Conservation (phyloP, 2,329 filamentous ascomycete genomes). For the Verticillium nonalfalfae region DNA sequence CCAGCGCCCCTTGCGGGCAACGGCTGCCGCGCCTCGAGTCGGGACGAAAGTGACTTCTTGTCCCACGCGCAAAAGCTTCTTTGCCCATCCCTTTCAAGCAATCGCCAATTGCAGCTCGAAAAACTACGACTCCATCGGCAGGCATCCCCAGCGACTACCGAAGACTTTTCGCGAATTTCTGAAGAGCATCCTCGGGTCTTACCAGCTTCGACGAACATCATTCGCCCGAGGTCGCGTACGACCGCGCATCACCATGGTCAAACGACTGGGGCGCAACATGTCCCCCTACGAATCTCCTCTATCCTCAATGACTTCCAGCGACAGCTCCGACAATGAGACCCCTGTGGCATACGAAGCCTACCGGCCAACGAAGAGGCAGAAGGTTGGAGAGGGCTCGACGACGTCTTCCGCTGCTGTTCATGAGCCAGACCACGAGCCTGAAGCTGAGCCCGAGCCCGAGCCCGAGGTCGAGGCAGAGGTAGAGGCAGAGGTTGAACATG, state of each 20-base stretch:
- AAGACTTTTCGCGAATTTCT: background rate
- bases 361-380: constrained; percentile 28
- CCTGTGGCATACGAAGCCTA: constrained; percentile 18
- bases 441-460: constrained; percentile 38
- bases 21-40: background rate
- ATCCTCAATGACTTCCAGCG: constrained; percentile 10
- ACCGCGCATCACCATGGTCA: background rate
- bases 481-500: constrained; percentile 26
- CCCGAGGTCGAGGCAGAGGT: constrained; percentile 42
- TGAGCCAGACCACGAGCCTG: constrained; percentile 13
- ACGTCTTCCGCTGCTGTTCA: constrained; percentile 37
- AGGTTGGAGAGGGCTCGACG: constrained; percentile 24
- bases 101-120: background rate
- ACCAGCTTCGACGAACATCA: background rate
- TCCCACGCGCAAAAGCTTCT: background rate
- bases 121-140: background rate
- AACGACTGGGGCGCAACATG: background rate
- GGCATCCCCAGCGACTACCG: background rate
- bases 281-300: constrained; percentile 7
- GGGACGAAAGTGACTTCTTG: background rate
- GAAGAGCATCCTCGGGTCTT: background rate
- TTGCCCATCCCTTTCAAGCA: background rate
- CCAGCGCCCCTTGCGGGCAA: background rate
- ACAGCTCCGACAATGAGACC: constrained; percentile 11
- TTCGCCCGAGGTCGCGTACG: background rate